Conservation (phyloP, 192 early-diverging fungal species). For the Lobosporangium transversale region DNA sequence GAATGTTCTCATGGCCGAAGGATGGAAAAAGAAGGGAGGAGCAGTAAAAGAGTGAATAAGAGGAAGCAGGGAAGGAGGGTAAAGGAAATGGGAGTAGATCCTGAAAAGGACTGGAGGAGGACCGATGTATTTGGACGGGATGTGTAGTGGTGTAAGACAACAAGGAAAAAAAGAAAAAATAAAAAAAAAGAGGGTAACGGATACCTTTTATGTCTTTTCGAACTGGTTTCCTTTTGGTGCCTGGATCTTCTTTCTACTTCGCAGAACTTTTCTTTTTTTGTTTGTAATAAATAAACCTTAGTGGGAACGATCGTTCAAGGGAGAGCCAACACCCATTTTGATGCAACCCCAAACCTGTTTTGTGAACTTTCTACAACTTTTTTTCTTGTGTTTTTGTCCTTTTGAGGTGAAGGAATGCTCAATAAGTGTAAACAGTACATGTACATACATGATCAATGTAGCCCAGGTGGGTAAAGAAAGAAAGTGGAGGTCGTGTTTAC, state of each 20-base stretch:
- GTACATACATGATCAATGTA: too few species aligned
- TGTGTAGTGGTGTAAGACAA: neutral
- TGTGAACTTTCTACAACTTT: neutral
- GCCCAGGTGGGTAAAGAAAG: neutral
- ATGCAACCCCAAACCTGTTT: neutral
- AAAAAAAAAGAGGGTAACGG: conserved; percentile 1
- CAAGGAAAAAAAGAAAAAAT: neutral
- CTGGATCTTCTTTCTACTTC: neutral
- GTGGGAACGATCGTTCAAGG: neutral
- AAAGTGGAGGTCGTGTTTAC: neutral
- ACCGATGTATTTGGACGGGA: neutral
- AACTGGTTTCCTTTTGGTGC: neutral
- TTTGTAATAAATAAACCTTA: neutral
- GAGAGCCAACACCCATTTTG: neutral
- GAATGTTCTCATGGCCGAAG: conserved; percentile 25
- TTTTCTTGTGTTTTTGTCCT: neutral
- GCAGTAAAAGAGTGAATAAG: neutral
- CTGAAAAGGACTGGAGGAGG: conserved; percentile 46
- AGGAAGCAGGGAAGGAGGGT: neutral
- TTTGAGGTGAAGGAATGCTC: neutral
- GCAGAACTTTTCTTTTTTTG: neutral
- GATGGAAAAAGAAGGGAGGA: neutral
- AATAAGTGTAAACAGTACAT: too few species aligned
- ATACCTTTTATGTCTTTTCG: conserved; percentile 13
- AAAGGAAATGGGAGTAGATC: conserved; percentile 12